A percentile compares a stretch with the other conserved stretches of the same genome.
phyloP scores from a whole-genome alignment of 805 yeast genomes.

The Starmerella etchellsii region DNA sequence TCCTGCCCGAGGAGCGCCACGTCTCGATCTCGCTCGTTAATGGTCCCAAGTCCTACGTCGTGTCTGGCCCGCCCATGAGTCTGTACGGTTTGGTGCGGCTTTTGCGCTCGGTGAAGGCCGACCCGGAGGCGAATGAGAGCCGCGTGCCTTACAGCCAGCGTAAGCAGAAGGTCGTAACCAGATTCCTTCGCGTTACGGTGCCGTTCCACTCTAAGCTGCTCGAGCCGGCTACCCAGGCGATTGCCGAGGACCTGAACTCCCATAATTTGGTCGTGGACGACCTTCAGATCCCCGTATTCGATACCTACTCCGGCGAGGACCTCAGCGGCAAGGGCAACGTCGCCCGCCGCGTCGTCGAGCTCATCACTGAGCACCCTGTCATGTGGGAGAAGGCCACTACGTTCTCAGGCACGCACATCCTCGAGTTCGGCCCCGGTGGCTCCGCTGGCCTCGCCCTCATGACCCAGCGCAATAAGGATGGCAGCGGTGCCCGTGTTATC shows the following conservation, averaged over 20 bases:
- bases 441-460: slow-evolving; percentile 90
- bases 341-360: slow-evolving; percentile 58
- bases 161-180: slow-evolving; percentile 81
- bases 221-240: slow-evolving; percentile 52
- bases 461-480: slow-evolving; percentile 96
- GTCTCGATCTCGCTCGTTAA: slow-evolving; percentile 81
- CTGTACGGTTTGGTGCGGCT: slow-evolving; percentile 87
- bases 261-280: slow-evolving; percentile 45
- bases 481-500: slow-evolving; percentile 91
- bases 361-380: slow-evolving; percentile 81
- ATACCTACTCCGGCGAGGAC: slow-evolving; percentile 75
- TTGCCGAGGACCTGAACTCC: slow-evolving; percentile 47
- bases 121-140: slow-evolving; percentile 87
- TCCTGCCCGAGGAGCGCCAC: slow-evolving; percentile 83
- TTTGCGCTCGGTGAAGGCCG: slow-evolving; percentile 87
- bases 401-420: slow-evolving; percentile 62
- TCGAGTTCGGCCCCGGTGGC: slow-evolving; percentile 99
- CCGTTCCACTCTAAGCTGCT: slow-evolving; percentile 94
- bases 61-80: slow-evolving; percentile 97
- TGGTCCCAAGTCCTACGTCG: slow-evolving; percentile 92
- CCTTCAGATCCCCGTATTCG: slow-evolving; percentile 76
- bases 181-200: slow-evolving; percentile 88
- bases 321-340: slow-evolving; percentile 39
- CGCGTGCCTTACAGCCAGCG: slow-evolving; percentile 89
- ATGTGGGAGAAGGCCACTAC: slow-evolving; percentile 87